A percentile compares a stretch with the other conserved stretches of the same genome.
These are phyloP conservation scores for Fusarium bactridioides DNA, from an alignment of 2,329 filamentous ascomycete species.

Conservation along the genomic window DNA sequence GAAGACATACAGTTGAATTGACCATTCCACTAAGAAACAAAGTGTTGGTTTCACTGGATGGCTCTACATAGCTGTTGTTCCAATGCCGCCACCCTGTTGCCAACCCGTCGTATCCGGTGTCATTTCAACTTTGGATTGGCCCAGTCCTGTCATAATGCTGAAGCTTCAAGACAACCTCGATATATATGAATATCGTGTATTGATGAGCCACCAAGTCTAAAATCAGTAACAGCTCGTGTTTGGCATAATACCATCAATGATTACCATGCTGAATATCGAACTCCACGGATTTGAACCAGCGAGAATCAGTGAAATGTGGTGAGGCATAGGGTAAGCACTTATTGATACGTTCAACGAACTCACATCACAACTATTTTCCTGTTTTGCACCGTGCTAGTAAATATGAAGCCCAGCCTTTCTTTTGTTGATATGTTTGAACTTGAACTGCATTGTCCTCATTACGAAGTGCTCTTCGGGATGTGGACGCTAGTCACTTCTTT, in stretches of 20 bases:
- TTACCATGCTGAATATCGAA: neutral
- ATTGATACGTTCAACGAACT: neutral
- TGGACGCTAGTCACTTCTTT: neutral
- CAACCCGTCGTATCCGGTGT: neutral
- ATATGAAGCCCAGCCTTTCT: neutral
- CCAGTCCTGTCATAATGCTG: neutral
- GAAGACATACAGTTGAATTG: neutral
- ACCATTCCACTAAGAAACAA: neutral
- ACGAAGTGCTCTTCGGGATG: neutral
- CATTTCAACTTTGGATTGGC: neutral
- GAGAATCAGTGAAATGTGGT: neutral
- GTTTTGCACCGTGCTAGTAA: neutral
- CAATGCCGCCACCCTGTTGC: neutral
- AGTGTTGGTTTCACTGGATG: neutral
- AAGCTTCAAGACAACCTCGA: neutral
- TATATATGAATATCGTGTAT: neutral
- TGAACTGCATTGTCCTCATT: neutral
- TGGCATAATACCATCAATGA: neutral
- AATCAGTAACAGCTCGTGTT: neutral
- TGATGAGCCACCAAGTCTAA: neutral
- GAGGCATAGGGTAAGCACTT: neutral
- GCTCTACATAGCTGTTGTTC: neutral
- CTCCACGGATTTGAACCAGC: neutral
- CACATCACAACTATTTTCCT: neutral
- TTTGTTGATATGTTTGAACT: neutral